Base-by-base conservation (phyloP, 768 basidiomycete species). In the Trametes maxima region DNA sequence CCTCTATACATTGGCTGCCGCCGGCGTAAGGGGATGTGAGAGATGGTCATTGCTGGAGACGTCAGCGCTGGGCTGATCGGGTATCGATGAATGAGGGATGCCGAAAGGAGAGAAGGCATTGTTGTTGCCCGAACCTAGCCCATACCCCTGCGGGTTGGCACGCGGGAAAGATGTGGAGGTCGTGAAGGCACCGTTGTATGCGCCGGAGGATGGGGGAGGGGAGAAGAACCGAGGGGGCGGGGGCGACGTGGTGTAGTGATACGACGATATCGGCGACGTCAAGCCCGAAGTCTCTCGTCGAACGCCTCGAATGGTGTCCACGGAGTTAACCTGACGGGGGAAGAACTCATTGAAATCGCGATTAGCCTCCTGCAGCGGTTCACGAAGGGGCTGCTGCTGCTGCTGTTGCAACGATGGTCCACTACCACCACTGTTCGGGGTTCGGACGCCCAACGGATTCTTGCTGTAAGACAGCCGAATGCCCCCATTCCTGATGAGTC, bases 391-490 rank as follows among this genome's bases (percentile, higher is more conserved):
- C 54, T 57, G 67, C 50, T 64, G 71, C 50, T 73, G 71, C 49
- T 69, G 72, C 56, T 51, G 49, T 59, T 70, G 40, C 50, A 55
- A 33, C 4, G 62, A 57, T 13, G 57, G 43, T 33, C 68, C 63
- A 40, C 56, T 64, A 28, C 63, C 60, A 8, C 62, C 63, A 48
- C 84, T 87, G 14, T 87, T 90, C 12, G 90, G 88, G 8, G 90
- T 91, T 49, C 91, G 88, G 52, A 93, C 90, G 47, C 95, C 95
- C n/a, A 98, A 82, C 7, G 95, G 95, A 73, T 98, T 97, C 83
- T 97, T 98, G 77, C 94, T 96, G 76, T 96, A 99, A 7, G 95
- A 97, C 56, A 99, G 77, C 42, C 97, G 88, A 62, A 99, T 98
- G n/a, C 94, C 92, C 43, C 89, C 90, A 62, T 94, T 92, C 77